Base-by-base conservation (phyloP, 1,139 yeast species). In the Trichomonascaceae sp. region DNA sequence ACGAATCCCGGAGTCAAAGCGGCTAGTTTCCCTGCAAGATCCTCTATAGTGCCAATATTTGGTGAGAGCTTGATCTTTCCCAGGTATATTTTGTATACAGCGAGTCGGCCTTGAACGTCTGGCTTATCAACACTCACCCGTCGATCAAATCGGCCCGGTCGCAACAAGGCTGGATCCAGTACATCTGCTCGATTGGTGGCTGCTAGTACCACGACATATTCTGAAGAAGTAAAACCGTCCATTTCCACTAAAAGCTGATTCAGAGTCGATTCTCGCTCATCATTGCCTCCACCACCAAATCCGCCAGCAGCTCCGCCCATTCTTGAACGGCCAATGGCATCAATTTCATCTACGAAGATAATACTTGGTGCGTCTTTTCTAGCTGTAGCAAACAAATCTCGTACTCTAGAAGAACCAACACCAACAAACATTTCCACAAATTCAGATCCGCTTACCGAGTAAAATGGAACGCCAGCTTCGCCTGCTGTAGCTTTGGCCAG, bases 351-450 rank as follows among this genome's bases (percentile, higher is more conserved):
- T 52, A 93, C 91, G 66, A 93, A 93, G 50, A 93, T 87, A 67
- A 93, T 93, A 38, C 95, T 80, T 3, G 99, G 99, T 0, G 99
- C 96, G 71, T 85, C 85, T 66, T 86, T 87, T 65, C 97, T 81
- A 5, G 99, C 99, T 50, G 88, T 88, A 64, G 86, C 83, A 72
- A 93, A 93, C 64, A 93, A 77, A 69, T 93, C 98, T 67, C 99
- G 87, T 43, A 93, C 99, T 69, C 99, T 82, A 15, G 96, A 86
- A 1, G 98, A 97, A 73, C 99, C 99, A 13, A 93, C 98, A 74
- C 99, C 98, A 36, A 90, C 97, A 75, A 90, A 91, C 98, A 93
- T 91, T 71, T 93, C 99, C n/a, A 93, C 96, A 64, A 93, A 93
- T 68, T 93, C 98, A 12, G 98, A 91, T 63, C 98, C 99, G 1